A percentile compares a stretch with the other conserved stretches of the same genome.
Conservation (phyloP, 108 stramenopile species). For the Cyclotella baltica region DNA sequence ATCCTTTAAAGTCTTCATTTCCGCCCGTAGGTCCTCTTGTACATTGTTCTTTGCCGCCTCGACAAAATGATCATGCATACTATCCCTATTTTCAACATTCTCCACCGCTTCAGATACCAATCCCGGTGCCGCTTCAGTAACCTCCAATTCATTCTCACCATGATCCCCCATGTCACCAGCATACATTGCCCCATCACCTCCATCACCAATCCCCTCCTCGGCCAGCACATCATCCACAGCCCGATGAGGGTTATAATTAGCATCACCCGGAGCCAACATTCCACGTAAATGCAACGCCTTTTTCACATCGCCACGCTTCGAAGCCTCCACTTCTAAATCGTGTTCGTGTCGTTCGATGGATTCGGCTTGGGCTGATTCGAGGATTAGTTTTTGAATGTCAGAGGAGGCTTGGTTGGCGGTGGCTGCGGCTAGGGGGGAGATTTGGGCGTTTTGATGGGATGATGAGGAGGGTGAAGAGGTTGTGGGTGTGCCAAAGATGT, state of each 20-base stretch:
- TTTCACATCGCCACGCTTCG: conserved; percentile 14
- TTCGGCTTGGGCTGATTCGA: conserved; percentile 43
- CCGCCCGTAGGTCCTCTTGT: background rate
- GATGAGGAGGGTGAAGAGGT: background rate
- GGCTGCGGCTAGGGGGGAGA: conserved; percentile 35
- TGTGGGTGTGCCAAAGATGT: conserved; percentile 20
- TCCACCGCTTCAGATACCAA: background rate
- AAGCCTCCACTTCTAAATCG: conserved; percentile 24
- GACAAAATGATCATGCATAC: background rate
- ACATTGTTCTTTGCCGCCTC: background rate
- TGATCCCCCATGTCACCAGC: conserved; percentile 22
- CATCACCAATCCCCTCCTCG: conserved; percentile 17
- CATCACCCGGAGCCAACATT: conserved; percentile 37
- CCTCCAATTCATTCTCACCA: background rate
- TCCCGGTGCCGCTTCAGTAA: no score
- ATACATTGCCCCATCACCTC: conserved; percentile 30
- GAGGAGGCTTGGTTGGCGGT: conserved; percentile 17
- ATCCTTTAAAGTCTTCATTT: background rate
- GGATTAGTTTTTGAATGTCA: conserved; percentile 40
- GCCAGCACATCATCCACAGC: conserved; percentile 39
- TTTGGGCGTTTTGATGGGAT: conserved; percentile 14
- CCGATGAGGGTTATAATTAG: conserved; percentile 56
- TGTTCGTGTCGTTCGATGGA: conserved; percentile 25
- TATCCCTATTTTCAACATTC: background rate
- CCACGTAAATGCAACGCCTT: conserved; percentile 42